A percentile compares a stretch with the other conserved stretches of the same genome.
Conservation (phyloP, 129 eudicot species). For the Flaveria robusta region DNA sequence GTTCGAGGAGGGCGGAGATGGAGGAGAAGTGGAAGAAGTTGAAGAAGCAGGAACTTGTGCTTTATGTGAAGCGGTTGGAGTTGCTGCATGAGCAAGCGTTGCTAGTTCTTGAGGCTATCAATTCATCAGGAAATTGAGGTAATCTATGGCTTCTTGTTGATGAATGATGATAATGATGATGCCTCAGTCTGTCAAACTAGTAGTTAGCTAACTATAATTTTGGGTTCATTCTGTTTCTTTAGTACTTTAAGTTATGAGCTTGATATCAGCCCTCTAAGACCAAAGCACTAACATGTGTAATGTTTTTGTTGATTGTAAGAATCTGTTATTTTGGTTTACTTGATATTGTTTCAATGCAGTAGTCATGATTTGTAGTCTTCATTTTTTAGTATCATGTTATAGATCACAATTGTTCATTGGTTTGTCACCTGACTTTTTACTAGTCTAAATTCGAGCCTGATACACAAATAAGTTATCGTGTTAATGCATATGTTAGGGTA, state of each 20-base stretch:
- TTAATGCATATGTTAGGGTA: neutral
- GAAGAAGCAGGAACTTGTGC: conserved; percentile 39
- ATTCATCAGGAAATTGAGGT: conserved; percentile 35
- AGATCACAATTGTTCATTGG: neutral
- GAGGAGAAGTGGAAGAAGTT: conserved; percentile 51
- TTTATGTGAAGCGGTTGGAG: conserved; percentile 38
- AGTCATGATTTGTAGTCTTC: neutral
- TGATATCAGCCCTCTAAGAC: conserved; percentile 16
- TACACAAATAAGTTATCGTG: neutral
- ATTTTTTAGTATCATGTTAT: neutral
- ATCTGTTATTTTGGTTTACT: conserved; percentile 10
- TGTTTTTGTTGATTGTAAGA: conserved; percentile 21
- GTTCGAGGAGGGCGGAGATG: conserved; percentile 36
- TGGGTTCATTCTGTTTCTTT: conserved; percentile 12
- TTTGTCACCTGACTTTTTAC: too few species aligned
- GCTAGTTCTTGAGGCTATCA: conserved; percentile 41
- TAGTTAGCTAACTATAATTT: conserved; percentile 10
- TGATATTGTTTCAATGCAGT: conserved; percentile 10
- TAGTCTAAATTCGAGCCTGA: neutral
- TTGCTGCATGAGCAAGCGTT: conserved; percentile 36
- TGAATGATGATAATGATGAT: conserved; percentile 13
- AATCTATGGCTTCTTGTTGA: conserved; percentile 12
- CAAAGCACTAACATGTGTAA: neutral
- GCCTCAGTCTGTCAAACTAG: neutral
- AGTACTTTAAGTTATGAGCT: conserved; percentile 16